Base-by-base conservation (phyloP, 306 rosid genomes). In the Lablab purpureus region DNA sequence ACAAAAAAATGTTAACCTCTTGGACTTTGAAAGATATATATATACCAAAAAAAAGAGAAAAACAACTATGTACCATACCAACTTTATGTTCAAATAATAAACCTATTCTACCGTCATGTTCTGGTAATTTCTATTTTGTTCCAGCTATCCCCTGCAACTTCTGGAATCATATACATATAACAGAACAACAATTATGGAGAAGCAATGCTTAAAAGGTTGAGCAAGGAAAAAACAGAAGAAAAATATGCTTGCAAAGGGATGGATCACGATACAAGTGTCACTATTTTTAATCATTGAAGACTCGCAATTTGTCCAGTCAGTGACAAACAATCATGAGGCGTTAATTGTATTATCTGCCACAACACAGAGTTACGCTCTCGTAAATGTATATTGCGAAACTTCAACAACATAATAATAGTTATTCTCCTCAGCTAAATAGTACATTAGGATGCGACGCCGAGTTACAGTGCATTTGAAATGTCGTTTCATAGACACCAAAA, bases 111-210 rank as follows among this genome's bases (percentile, higher is more conserved):
- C 27, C 14, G 47, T 77, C 46, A 10, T 23, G 47, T 54, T 78
- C 49, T 25, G 5, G 13, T 43, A 25, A 13, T 37, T 60, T 77
- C 34, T 37, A 30, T 67, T n/a, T 67, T 52, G n/a, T 67, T 40
- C 28, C 2, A 15, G 41, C 17, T 18, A 52, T 40, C 71, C 56
- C 4, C 3, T n/a, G 8, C 18, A 67, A n/a, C 19, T 52, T 49
- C 23, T 54, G 56, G 47, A 54, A 69, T 22, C 15, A n/a, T n/a
- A 49, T 60, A 71, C 50, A 70, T 75, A 60, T 60, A 49, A 60
- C 15, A 37, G n/a, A 43, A 12, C 23, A 15, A 46, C 47, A 69
- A 69, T 76, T 37, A 10, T 59, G 46, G 51, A 34, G 21, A 12
- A 1, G 19, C 50, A 54, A 50, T 19, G 40, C 47, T 64, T 63